These are phyloP conservation scores for Linum usitatissimum DNA, from an alignment of 345 rosid genomes.

Conservation along the genomic window DNA sequence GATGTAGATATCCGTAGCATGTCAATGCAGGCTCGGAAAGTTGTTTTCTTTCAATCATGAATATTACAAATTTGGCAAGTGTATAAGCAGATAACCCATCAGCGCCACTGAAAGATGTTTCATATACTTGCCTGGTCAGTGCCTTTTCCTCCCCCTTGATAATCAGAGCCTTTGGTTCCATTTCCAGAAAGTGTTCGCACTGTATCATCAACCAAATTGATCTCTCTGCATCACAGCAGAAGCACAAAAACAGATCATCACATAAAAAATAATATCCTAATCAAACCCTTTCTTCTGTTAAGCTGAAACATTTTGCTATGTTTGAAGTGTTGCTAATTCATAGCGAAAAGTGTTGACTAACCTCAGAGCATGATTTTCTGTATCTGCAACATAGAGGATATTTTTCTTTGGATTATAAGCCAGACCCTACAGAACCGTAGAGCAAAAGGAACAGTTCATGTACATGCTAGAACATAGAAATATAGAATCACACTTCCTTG, in stretches of 20 bases:
- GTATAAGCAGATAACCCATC: constrained; percentile 1
- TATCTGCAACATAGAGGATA: constrained; percentile 83
- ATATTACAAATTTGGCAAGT: not conserved
- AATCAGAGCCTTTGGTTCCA: constrained; percentile 90
- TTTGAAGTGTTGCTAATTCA: not conserved
- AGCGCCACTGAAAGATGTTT: not conserved
- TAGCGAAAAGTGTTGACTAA: constrained; percentile 12
- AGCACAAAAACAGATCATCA: constrained; percentile 4
- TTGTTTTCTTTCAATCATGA: not conserved
- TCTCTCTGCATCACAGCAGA: constrained; percentile 44
- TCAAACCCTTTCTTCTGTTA: not conserved
- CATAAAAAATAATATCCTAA: not conserved
- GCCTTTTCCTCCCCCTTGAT: constrained; percentile 71
- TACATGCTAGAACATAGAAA: not conserved
- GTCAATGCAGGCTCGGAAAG: not conserved
- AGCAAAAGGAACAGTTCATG: constrained; percentile 8
- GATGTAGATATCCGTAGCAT: not conserved
- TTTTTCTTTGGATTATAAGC: constrained; percentile 84
- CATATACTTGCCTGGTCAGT: constrained; percentile 45
- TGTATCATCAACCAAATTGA: constrained; percentile 72
- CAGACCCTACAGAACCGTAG: constrained; percentile 52
- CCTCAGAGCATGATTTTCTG: constrained; percentile 97
- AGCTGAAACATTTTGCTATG: not conserved
- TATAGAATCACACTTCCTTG: not conserved
- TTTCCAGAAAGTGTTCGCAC: constrained; percentile 87